Percentiles rank a stretch among this genome's conserved stretches.
Evolutionary conservation across 2,329 filamentous ascomycete species (phyloP).

Genomic region (Coniochaeta sp.): DNA sequence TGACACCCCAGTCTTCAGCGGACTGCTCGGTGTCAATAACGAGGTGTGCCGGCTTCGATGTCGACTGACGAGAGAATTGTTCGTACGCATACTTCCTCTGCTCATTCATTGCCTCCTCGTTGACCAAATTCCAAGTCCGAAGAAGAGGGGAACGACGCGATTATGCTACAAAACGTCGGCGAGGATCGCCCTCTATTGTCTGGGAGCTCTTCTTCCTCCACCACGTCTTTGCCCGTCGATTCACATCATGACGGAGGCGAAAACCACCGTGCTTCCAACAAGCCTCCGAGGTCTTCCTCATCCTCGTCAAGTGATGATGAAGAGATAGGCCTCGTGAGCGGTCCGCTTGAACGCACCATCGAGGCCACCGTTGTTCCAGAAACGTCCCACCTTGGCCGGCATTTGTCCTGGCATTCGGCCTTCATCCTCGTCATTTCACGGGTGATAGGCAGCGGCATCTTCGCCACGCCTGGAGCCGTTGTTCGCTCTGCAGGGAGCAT

Average conservation of each 20-base stretch:
- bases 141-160: neutral
- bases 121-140: neutral
- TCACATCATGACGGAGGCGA: neutral
- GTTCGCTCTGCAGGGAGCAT: conserved; percentile 59
- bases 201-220: neutral
- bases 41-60: neutral
- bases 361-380: conserved; percentile 55
- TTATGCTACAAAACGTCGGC: neutral
- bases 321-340: neutral
- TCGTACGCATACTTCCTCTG: neutral
- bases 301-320: neutral
- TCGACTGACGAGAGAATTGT: neutral
- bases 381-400: conserved; percentile 49
- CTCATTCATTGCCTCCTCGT: neutral
- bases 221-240: neutral
- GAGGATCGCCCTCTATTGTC: neutral
- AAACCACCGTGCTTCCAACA: neutral
- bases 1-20: neutral
- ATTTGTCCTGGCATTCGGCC: conserved; percentile 53
- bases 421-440: conserved; percentile 62
- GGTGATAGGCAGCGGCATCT: conserved; percentile 64
- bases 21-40: neutral
- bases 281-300: neutral
- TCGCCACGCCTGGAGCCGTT: conserved; percentile 63
- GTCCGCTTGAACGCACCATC: conserved; percentile 19